Evolutionary conservation across 495 filamentous ascomycete species (phyloP), one percentile per base, ranked within the genome.

Genomic region (Rhizodiscina lignyota): DNA sequence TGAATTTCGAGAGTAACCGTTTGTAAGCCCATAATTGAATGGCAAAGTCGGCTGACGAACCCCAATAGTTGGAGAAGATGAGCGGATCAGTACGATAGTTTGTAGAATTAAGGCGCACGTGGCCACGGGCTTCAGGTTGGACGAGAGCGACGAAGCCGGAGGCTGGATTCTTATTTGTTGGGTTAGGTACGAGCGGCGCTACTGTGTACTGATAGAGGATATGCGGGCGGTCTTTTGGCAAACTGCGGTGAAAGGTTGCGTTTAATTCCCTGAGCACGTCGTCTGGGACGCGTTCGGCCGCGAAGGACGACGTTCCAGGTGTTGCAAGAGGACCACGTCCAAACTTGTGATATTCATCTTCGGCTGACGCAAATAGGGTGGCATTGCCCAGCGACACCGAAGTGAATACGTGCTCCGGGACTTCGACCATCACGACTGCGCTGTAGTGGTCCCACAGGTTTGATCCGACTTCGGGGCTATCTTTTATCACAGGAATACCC

Each of bases 371-470:
- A n/a, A n/a, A n/a, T n/a, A n/a, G n/a, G n/a, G n/a, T n/a, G n/a
- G n/a, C n/a, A n/a, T n/a, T n/a, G n/a, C 24, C 8, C 24, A 27
- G 24, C 24, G 24, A 13, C 24, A 8, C 24, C 24, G 13, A 8
- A 8, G 24, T 13, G 13, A 27, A 13, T 8, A 8, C 24, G 24
- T 27, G 8, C 24, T 27, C 24, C 24, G 24, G 24, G 8, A 8
- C 13, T 33, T 33, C 18, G n/a, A 37, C 5, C 6, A 6, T 37
- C n/a, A 6, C n/a, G 12, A 33, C 5, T 33, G 17, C 17, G 8
- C 8, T 18, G 26, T 45, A 38, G 32, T 45, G 44, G 39, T 49
- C 45, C 28, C 39, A 35, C 31, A 42, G 34, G 30, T 49, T 49
- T 17, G 19, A 21, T 15, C 45, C 45, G 3, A 49, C 42, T 8